Evolutionary conservation across 1,139 yeast genomes (phyloP).

Genomic region (Blastobotrys indianensis): DNA sequence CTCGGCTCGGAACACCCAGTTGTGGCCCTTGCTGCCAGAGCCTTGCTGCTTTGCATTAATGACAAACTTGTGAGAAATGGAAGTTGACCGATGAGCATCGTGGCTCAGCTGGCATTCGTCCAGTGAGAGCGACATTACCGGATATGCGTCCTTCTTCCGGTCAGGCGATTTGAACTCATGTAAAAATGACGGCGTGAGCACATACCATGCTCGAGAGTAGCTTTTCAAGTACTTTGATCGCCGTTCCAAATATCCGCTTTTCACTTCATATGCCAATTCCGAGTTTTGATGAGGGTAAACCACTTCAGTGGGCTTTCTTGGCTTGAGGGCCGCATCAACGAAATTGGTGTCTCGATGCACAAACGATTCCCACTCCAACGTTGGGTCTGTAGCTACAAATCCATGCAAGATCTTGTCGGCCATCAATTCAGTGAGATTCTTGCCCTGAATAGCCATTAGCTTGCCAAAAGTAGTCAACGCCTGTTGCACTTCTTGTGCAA

Average conservation of each 20-base stretch:
- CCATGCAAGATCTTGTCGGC: slow-evolving; percentile 67
- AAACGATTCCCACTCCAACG: slow-evolving; percentile 86
- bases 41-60: slow-evolving; percentile 61
- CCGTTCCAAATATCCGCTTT: slow-evolving; percentile 80
- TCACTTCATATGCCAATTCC: slow-evolving; percentile 62
- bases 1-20: slow-evolving; percentile 88
- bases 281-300: slow-evolving; percentile 63
- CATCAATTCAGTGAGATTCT: slow-evolving; percentile 37
- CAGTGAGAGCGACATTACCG: slow-evolving; percentile 78
- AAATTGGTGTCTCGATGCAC: slow-evolving; percentile 69
- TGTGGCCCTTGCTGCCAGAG: slow-evolving; percentile 57
- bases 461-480: slow-evolving; percentile 70
- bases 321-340: slow-evolving; percentile 66
- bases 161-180: slow-evolving; percentile 88
- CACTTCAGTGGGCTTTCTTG: slow-evolving; percentile 60
- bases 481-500: slow-evolving; percentile 78
- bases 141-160: slow-evolving; percentile 75
- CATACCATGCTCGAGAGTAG: slow-evolving; percentile 86
- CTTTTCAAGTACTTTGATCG: slow-evolving; percentile 86
- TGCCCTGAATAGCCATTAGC: slow-evolving; percentile 29
- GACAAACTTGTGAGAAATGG: slow-evolving; percentile 71
- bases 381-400: slow-evolving; percentile 68
- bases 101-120: slow-evolving; percentile 79
- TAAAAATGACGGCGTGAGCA: slow-evolving; percentile 76
- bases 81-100: slow-evolving; percentile 48